Percentiles rank a stretch among this genome's conserved stretches.
phyloP scores from a whole-genome alignment of 768 basidiomycete genomes.

The Tremella yokohamensis region DNA sequence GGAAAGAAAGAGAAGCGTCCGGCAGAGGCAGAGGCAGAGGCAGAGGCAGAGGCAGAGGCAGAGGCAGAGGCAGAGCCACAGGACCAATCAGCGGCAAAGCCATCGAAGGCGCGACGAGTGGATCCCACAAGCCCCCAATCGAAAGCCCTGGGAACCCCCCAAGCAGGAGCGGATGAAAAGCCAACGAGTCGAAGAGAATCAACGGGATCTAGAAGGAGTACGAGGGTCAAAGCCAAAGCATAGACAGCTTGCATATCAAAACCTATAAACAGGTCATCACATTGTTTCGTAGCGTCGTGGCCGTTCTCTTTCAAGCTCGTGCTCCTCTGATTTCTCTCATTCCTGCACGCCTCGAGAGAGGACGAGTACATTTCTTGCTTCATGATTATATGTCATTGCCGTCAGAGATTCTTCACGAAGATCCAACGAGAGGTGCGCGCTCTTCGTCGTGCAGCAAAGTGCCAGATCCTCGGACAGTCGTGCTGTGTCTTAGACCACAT shows the following conservation, averaged over 20 bases:
- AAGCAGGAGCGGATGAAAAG: neutral
- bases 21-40: neutral
- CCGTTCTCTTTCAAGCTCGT: too few relatives aligned
- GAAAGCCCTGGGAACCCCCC: neutral
- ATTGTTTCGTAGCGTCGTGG: too few relatives aligned
- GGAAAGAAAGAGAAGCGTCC: conserved; percentile 1
- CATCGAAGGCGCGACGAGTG: neutral
- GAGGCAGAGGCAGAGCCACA: neutral
- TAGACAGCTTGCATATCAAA: too few relatives aligned
- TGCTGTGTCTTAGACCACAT: conserved; percentile 52
- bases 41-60: conserved; percentile 8
- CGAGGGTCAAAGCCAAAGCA: neutral
- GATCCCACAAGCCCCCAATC: neutral
- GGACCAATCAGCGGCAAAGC: neutral
- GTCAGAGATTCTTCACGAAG: too few relatives aligned
- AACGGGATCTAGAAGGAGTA: neutral
- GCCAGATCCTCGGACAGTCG: conserved; percentile 52
- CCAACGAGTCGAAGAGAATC: neutral
- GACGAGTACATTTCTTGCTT: too few relatives aligned
- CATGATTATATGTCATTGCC: too few relatives aligned
- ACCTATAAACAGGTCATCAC: too few relatives aligned
- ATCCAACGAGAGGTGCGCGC: conserved; percentile 68
- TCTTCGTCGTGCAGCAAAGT: conserved; percentile 79
- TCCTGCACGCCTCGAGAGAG: too few relatives aligned
- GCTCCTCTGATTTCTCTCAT: too few relatives aligned